Conservation (phyloP, 306 rosid genomes). For the Corylus americana region DNA sequence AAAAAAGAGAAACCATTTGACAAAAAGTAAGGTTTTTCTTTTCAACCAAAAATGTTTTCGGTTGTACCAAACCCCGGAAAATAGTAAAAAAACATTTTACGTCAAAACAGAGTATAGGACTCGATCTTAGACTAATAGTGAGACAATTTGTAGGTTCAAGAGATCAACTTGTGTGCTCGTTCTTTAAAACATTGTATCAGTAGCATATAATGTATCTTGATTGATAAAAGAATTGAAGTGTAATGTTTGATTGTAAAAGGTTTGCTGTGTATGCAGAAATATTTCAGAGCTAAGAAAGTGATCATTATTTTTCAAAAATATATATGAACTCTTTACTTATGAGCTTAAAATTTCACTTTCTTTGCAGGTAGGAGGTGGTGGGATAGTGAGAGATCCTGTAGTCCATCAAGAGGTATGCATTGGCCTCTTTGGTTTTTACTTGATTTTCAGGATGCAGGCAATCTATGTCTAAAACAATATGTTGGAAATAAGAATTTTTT, state of each 20-base stretch:
- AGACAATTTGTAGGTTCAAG: not conserved
- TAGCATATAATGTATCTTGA: not conserved
- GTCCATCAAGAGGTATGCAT: constrained; percentile 52
- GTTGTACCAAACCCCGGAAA: no score
- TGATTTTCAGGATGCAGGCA: not conserved
- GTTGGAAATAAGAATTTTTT: no score
- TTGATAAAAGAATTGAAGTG: not conserved
- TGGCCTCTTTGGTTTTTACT: not conserved
- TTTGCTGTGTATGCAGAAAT: not conserved
- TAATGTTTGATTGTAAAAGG: not conserved
- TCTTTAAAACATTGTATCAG: not conserved
- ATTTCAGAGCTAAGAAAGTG: not conserved
- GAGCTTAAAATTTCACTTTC: constrained; percentile 8
- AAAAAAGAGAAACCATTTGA: no score
- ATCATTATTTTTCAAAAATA: not conserved
- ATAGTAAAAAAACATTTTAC: no score
- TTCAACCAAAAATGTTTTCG: no score
- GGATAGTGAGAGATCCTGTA: constrained; percentile 51
- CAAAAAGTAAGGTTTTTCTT: no score
- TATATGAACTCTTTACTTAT: not conserved
- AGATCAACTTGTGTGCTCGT: not conserved
- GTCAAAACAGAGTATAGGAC: not conserved
- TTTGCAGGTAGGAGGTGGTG: constrained; percentile 57
- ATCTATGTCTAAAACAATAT: not conserved
- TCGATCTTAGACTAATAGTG: not conserved